Evolutionary conservation across 2,329 filamentous ascomycete species (phyloP).

Genomic region (Pleoardoris graminearum): DNA sequence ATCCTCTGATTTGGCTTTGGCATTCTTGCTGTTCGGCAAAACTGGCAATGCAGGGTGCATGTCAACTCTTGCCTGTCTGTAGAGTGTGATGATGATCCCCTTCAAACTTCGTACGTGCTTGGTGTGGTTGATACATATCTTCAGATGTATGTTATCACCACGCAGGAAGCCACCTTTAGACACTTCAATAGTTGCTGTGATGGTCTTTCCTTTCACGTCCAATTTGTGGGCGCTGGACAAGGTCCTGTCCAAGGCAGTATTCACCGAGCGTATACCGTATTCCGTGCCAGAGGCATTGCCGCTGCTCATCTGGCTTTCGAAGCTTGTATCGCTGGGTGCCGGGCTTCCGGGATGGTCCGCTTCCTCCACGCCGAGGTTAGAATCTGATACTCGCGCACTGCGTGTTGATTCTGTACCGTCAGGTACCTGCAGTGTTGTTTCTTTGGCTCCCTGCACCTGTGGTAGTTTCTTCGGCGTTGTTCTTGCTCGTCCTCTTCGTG

Average conservation of each 20-base stretch:
- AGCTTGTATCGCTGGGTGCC: constrained; percentile 53
- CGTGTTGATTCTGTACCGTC: constrained; percentile 28
- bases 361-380: constrained; percentile 35
- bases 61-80: constrained; percentile 88
- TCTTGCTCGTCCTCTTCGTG: constrained; percentile 69
- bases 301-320: constrained; percentile 61
- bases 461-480: constrained; percentile 28
- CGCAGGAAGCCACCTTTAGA: constrained; percentile 81
- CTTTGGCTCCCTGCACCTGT: constrained; percentile 12
- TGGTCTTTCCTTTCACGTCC: constrained; percentile 69
- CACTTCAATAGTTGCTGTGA: constrained; percentile 83
- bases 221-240: constrained; percentile 53
- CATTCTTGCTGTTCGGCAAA: constrained; percentile 65
- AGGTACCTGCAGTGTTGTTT: constrained; percentile 10
- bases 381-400: constrained; percentile 26
- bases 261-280: constrained; percentile 46
- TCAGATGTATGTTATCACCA: constrained; percentile 80
- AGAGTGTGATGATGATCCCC: constrained; percentile 90
- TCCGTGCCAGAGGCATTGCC: constrained; percentile 56
- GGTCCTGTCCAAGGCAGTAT: constrained; percentile 53
- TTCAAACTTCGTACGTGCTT: constrained; percentile 89
- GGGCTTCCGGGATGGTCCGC: constrained; percentile 46
- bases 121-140: constrained; percentile 81
- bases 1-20: constrained; percentile 75
- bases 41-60: constrained; percentile 68